A percentile compares a stretch with the other conserved stretches of the same genome.
phyloP scores from a whole-genome alignment of 2,329 filamentous ascomycete genomes.

The Aspergillus cejpii region DNA sequence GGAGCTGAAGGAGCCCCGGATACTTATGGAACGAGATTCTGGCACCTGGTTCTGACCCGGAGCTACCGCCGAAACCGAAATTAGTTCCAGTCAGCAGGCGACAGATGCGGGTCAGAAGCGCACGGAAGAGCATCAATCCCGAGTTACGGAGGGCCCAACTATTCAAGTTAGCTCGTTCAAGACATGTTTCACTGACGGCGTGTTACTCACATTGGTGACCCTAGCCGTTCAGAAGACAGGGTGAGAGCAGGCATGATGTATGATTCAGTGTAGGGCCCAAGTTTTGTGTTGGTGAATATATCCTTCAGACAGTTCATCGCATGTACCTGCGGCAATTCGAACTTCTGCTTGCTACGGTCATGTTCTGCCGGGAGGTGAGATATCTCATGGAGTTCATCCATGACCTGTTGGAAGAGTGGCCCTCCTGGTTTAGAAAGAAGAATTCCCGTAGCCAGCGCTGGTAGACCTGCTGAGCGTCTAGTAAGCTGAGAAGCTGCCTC shows the following conservation, averaged over 20 bases:
- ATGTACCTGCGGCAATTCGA: constrained; percentile 79
- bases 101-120: constrained; percentile 64
- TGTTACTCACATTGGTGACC: constrained; percentile 62
- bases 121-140: constrained; percentile 78
- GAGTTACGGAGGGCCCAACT: constrained; percentile 95
- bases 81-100: constrained; percentile 34
- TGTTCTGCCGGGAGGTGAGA: constrained; percentile 29
- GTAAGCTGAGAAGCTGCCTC: constrained; percentile 73
- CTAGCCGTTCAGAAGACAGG: constrained; percentile 72
- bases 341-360: constrained; percentile 33
- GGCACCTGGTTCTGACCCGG: constrained; percentile 41
- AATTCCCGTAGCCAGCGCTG: constrained; percentile 76
- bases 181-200: not conserved
- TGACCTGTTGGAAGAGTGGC: constrained; percentile 37
- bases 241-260: constrained; percentile 68
- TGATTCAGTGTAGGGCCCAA: constrained; percentile 65
- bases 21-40: constrained; percentile 39
- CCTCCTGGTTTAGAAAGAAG: constrained; percentile 56
- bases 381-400: constrained; percentile 37
- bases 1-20: constrained; percentile 32
- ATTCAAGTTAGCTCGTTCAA: constrained; percentile 9
- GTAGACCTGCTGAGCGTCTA: constrained; percentile 83
- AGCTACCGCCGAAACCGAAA: constrained; percentile 44
- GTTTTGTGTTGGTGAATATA: constrained; percentile 74
- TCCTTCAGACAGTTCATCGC: constrained; percentile 91